A percentile compares a stretch with the other conserved stretches of the same genome.
These are phyloP conservation scores for Pleurotus sapidus DNA, from an alignment of 768 basidiomycete species.

Conservation along the genomic window DNA sequence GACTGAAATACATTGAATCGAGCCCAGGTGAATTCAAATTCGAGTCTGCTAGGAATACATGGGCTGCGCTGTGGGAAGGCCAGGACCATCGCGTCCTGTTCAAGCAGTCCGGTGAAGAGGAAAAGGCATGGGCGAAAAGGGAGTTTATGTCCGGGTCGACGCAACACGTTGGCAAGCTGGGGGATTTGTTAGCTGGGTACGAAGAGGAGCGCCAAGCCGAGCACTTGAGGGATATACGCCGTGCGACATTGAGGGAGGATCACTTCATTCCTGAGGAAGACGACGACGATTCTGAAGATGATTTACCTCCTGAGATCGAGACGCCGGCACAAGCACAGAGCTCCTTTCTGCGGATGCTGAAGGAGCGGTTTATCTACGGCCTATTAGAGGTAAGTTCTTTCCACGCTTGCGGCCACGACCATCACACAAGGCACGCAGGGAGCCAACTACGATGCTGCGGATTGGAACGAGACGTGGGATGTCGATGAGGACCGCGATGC, in stretches of 20 bases:
- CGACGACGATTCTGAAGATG: constrained; percentile 48
- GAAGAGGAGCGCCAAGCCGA: constrained; percentile 79
- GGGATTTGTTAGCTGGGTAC: constrained; percentile 60
- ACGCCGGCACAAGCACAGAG: constrained; percentile 46
- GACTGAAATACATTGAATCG: constrained; percentile 57
- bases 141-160: constrained; percentile 55
- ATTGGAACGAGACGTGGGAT: constrained; percentile 5
- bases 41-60: constrained; percentile 46
- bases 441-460: constrained; percentile 2
- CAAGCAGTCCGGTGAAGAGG: constrained; percentile 56
- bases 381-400: constrained; percentile 56
- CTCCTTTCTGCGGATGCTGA: constrained; percentile 58
- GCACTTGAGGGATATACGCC: constrained; percentile 45
- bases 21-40: constrained; percentile 56
- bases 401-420: background rate
- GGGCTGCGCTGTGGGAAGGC: constrained; percentile 72
- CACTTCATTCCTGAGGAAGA: constrained; percentile 71
- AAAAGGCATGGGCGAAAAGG: constrained; percentile 64
- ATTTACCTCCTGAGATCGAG: constrained; percentile 32
- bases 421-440: background rate
- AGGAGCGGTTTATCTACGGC: constrained; percentile 74
- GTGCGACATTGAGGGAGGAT: constrained; percentile 30
- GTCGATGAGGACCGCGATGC: background rate
- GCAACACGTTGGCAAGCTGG: constrained; percentile 70
- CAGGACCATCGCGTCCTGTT: constrained; percentile 38